Base-by-base conservation (phyloP, 139 green algal genomes). In the Desmodesmus armatus region DNA sequence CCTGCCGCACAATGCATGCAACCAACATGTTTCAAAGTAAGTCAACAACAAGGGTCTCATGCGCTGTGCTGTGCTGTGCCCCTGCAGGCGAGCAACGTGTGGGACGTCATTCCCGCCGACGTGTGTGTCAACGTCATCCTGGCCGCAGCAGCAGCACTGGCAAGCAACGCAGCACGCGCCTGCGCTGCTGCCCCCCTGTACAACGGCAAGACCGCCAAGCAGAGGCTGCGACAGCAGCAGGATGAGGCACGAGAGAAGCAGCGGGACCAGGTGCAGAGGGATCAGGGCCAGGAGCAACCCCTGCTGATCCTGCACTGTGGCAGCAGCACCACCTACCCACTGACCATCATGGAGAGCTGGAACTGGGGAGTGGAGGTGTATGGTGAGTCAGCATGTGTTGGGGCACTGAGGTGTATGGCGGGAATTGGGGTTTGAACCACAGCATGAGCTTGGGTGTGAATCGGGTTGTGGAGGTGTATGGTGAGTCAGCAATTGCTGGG, bases 101-200 rank as follows among this genome's bases (percentile, higher is more conserved):
- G 90, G 29, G 92, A 94, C 76, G 40, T 81, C 0, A 86, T 95
- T 13, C 92, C 92, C 19, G 91, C 84, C 19, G 92, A 95, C 69
- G 53, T 91, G 0, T 88, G 88, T 0, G 80, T 89, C 21, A 88
- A 80, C 2, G 71, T 88, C 35, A 91, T 91, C 33, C 73, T 95
- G 27, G 85, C 60, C 1, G 87, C 87, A 19, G 88, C 85, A 2
- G 89, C 89, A 15, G 79, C 76, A 1, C 31, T 89, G 25, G 49
- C 53, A 21, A 62, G 55, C 7, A 65, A 65, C 33, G 19, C 78
- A 4, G 33, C 55, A 17, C 55, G 37, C 41, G 29, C 25, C 11
- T 51, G 44, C 33, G 35, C 44, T 21, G 66, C 66, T 5, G 85
- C 55, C 11, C 19, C 31, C 13, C 51, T 72, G 1, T 37, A 25